These are phyloP conservation scores for Endogone sp. DNA, from an alignment of 192 early-diverging fungal genomes.

Conservation along the genomic window DNA sequence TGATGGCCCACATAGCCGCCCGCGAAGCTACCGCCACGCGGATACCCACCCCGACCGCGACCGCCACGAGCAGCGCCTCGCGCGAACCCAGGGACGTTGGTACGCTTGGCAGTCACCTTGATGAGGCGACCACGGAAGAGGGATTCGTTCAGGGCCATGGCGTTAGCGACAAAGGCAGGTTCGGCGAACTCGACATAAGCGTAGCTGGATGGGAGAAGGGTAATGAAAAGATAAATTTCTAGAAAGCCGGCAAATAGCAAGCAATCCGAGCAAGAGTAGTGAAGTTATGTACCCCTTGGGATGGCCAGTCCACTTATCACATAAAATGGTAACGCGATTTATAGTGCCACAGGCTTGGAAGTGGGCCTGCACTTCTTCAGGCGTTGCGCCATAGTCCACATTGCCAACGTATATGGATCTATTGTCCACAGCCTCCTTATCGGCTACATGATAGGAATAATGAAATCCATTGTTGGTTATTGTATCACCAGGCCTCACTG, in stretches of 20 bases:
- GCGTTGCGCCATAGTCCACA: conserved; percentile 92
- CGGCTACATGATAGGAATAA: conserved; percentile 19
- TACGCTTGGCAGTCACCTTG: conserved; percentile 88
- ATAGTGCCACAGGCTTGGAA: conserved; percentile 95
- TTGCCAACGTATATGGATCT: conserved; percentile 95
- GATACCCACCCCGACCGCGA: conserved; percentile 61
- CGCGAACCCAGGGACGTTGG: conserved; percentile 87
- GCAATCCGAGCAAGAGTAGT: not conserved
- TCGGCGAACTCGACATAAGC: conserved; percentile 98
- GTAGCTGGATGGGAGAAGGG: conserved; percentile 41
- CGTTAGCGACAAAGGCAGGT: conserved; percentile 69
- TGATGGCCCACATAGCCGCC: conserved; percentile 13
- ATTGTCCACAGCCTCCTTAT: conserved; percentile 72
- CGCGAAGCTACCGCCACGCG: conserved; percentile 54
- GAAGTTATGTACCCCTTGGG: conserved; percentile 61
- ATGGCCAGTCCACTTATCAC: conserved; percentile 90
- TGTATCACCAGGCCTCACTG: not conserved
- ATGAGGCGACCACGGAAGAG: conserved; percentile 84
- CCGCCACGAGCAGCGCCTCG: conserved; percentile 79
- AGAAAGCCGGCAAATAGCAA: conserved; percentile 34
- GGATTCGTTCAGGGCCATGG: conserved; percentile 85
- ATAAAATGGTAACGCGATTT: conserved; percentile 94
- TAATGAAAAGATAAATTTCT: not conserved
- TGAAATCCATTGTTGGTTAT: not conserved
- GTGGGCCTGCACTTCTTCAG: conserved; percentile 92